phyloP scores from a whole-genome alignment of 106 monocot species.

The Dioscorea alata region DNA sequence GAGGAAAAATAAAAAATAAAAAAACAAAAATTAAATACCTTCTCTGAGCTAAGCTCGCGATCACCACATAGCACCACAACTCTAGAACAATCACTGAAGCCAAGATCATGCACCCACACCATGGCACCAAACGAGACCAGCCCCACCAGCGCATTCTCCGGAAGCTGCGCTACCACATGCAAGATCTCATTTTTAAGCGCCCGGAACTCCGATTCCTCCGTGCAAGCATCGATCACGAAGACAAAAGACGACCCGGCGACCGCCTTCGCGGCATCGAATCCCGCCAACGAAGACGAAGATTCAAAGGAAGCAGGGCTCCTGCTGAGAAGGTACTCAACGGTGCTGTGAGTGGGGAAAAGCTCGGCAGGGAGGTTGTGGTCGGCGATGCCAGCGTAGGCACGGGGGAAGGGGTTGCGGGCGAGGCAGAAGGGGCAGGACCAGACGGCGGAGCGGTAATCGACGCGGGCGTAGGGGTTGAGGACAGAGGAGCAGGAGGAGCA shows the following conservation, averaged over 20 bases:
- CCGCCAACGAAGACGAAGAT: conserved; percentile 13
- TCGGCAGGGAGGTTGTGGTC: conserved; percentile 90
- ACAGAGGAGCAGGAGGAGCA: conserved; percentile 57
- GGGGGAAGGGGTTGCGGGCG: conserved; percentile 57
- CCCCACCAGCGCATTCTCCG: conserved; percentile 65
- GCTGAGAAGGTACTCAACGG: conserved; percentile 78
- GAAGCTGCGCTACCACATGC: conserved; percentile 59
- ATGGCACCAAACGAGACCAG: conserved; percentile 73
- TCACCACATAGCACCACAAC: conserved; percentile 61
- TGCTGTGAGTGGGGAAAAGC: conserved; percentile 92
- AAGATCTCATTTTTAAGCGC: conserved; percentile 70
- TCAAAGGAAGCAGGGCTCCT: conserved; percentile 13
- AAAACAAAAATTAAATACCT: conserved; percentile 30
- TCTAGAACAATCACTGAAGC: conserved; percentile 57
- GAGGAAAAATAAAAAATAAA: background rate
- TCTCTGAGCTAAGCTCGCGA: conserved; percentile 52
- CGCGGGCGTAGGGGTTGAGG: conserved; percentile 90
- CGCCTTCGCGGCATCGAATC: background rate
- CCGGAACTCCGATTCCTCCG: conserved; percentile 49
- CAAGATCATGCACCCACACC: conserved; percentile 81
- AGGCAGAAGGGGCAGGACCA: conserved; percentile 89
- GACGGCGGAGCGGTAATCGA: conserved; percentile 54
- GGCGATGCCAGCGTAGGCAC: conserved; percentile 69
- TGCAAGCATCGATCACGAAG: conserved; percentile 63
- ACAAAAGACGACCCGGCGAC: conserved; percentile 33